These are phyloP conservation scores for Skeletonema grethae DNA, from an alignment of 108 stramenopile species.

Conservation along the genomic window DNA sequence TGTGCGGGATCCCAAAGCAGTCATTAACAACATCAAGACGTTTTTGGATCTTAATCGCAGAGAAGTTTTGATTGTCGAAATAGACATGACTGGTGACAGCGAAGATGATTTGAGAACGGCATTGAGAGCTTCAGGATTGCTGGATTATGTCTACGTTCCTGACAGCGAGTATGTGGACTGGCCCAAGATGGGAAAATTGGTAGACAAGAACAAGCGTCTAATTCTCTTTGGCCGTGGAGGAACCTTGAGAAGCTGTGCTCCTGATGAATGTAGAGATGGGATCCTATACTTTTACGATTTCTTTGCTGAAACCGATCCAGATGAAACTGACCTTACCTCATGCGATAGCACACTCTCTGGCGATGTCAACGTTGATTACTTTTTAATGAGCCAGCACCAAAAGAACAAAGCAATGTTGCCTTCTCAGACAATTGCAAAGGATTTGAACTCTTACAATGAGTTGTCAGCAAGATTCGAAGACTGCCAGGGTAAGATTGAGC, in stretches of 20 bases:
- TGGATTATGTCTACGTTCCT: conserved; percentile 12
- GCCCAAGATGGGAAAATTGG: conserved; percentile 39
- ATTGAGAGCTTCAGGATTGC: conserved; percentile 19
- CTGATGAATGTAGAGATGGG: conserved; percentile 15
- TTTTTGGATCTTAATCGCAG: conserved; percentile 51
- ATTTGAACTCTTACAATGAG: conserved; percentile 40
- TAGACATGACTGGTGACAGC: conserved; percentile 49
- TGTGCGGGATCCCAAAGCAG: conserved; percentile 48
- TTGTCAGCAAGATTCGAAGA: conserved; percentile 42
- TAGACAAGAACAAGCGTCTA: conserved; percentile 29
- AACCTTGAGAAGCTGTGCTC: conserved; percentile 5
- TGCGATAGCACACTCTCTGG: conserved; percentile 8
- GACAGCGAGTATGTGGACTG: conserved; percentile 15
- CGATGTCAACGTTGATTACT: conserved; percentile 31
- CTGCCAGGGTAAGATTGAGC: conserved; percentile 40
- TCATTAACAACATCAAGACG: conserved; percentile 52
- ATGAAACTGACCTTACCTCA: conserved; percentile 5
- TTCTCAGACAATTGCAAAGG: conserved; percentile 16
- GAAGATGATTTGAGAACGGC: conserved; percentile 10
- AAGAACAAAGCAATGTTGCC: conserved; percentile 24
- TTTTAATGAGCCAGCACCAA: conserved; percentile 61
- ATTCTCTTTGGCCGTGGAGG: conserved; percentile 23
- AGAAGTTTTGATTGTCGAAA: conserved; percentile 48
- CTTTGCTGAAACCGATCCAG: conserved; percentile 14
- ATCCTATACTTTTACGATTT: conserved; percentile 30